A percentile compares a stretch with the other conserved stretches of the same genome.
phyloP scores from a whole-genome alignment of 2,329 filamentous ascomycete genomes.

The Chrysoporthe puriensis region DNA sequence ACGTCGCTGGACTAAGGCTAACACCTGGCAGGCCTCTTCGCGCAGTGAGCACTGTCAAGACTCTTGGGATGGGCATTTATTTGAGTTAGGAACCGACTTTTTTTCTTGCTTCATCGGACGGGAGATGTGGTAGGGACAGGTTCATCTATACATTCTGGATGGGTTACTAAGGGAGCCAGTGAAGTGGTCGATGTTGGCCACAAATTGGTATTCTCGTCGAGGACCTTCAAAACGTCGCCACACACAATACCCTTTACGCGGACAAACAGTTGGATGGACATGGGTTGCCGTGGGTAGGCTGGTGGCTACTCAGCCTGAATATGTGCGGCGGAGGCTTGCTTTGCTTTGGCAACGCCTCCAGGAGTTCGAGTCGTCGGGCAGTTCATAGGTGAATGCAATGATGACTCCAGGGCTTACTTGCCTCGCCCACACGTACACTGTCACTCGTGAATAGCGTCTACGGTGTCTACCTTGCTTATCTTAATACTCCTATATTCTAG shows the following conservation, averaged over 20 bases:
- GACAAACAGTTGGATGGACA: not conserved
- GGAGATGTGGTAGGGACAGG: not conserved
- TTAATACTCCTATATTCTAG: slow-evolving; percentile 55
- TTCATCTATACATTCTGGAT: not conserved
- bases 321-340: not conserved
- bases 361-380: not conserved
- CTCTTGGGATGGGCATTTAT: not conserved
- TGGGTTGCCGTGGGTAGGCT: not conserved
- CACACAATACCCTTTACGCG: not conserved
- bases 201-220: too few relatives aligned
- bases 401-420: too few relatives aligned
- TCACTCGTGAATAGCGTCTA: slow-evolving; percentile 39
- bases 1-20: not conserved
- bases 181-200: not conserved
- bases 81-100: not conserved
- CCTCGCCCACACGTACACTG: not conserved
- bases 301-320: not conserved
- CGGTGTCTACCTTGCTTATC: not conserved
- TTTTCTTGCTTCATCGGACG: not conserved
- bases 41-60: not conserved
- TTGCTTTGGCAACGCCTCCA: not conserved
- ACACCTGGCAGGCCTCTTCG: not conserved
- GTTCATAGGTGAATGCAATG: not conserved
- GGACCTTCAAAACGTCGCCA: not conserved
- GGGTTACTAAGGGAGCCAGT: not conserved